Evolutionary conservation across 176 grass and related monocot species (phyloP).

Genomic region (Eleusine indica): DNA sequence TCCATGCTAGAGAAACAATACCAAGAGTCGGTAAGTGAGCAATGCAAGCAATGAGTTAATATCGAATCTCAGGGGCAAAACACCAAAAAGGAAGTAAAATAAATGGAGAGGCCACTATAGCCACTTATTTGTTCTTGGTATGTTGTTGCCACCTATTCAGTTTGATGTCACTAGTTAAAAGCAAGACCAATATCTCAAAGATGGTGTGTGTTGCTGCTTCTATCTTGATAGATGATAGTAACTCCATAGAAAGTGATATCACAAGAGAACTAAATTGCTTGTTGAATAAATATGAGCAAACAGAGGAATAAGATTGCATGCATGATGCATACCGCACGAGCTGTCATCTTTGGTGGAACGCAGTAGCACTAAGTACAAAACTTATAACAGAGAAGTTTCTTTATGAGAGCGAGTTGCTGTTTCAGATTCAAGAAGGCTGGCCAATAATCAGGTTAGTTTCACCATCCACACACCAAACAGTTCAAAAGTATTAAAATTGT

Average conservation of each 20-base stretch:
- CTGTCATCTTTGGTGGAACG: background rate
- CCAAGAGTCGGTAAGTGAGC: background rate
- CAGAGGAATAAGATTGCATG: conserved; percentile 8
- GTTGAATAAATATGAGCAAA: conserved; percentile 12
- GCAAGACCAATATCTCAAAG: conserved; percentile 17
- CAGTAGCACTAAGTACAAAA: background rate
- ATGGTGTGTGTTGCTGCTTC: conserved; percentile 4
- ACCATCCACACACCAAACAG: conserved; percentile 2
- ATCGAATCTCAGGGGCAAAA: conserved; percentile 4
- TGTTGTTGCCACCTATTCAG: conserved; percentile 15
- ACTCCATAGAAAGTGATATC: conserved; percentile 1
- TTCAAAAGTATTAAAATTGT: background rate
- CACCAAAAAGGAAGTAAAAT: background rate
- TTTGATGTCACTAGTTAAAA: conserved; percentile 31
- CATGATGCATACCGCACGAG: conserved; percentile 26
- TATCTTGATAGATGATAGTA: background rate
- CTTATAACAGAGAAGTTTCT: background rate
- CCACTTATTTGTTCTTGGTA: conserved; percentile 16
- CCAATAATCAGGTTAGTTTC: conserved; percentile 18
- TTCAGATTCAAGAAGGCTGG: background rate
- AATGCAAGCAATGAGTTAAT: conserved; percentile 3
- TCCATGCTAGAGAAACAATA: conserved; percentile 9
- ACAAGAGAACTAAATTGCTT: background rate
- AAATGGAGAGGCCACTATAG: conserved; percentile 24
- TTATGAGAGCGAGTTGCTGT: background rate